Conservation (phyloP, 192 early-diverging fungal genomes). For the Entomortierella parvispora region DNA sequence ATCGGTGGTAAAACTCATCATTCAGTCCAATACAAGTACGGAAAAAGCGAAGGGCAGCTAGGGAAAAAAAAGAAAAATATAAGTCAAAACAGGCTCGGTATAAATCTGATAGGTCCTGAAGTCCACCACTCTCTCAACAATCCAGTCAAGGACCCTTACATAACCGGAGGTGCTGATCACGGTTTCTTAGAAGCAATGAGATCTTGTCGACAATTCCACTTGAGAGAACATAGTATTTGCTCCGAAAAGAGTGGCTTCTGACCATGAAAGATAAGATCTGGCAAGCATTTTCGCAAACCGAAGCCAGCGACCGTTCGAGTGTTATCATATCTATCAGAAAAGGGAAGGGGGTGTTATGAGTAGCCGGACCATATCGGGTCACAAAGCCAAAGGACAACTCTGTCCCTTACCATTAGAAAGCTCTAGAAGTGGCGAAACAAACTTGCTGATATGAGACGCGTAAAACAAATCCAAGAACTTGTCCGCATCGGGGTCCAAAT, state of each 20-base stretch:
- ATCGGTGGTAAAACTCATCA: conserved; percentile 86
- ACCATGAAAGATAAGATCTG: conserved; percentile 83
- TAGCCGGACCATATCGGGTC: conserved; percentile 13
- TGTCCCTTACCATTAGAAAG: conserved; percentile 53
- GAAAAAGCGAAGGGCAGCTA: conserved; percentile 85
- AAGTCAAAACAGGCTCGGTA: background rate
- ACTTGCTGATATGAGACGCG: conserved; percentile 63
- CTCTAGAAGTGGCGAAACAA: conserved; percentile 73
- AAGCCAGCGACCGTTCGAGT: conserved; percentile 44
- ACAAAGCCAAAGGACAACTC: conserved; percentile 11
- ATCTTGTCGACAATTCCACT: conserved; percentile 70
- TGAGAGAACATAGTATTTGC: conserved; percentile 81
- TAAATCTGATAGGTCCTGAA: background rate
- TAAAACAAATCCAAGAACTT: conserved; percentile 88
- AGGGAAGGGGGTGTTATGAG: conserved; percentile 8
- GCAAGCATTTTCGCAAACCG: conserved; percentile 70
- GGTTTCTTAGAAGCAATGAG: conserved; percentile 71
- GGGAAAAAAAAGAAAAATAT: background rate
- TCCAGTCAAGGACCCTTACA: conserved; percentile 58
- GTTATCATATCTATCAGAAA: conserved; percentile 17
- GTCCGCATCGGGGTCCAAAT: conserved; percentile 68
- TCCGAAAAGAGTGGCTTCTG: conserved; percentile 75
- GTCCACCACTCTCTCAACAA: background rate
- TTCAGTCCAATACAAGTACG: conserved; percentile 78
- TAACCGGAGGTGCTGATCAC: conserved; percentile 74